These are phyloP conservation scores for Crotalaria pallida DNA, from an alignment of 306 rosid genomes.

Conservation along the genomic window DNA sequence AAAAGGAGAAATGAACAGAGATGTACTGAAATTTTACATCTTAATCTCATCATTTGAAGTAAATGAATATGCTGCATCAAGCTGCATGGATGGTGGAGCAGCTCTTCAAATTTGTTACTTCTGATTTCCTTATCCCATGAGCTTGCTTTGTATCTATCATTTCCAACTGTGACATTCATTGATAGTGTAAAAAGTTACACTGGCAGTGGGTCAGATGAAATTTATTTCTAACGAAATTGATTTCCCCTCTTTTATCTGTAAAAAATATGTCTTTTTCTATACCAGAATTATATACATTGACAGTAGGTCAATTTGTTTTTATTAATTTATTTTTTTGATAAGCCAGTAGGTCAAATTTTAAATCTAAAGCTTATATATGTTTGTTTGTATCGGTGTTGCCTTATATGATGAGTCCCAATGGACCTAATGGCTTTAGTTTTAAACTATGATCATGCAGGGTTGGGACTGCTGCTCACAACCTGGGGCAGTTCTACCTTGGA, in stretches of 20 bases:
- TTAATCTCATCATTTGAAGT: background rate
- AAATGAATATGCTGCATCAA: background rate
- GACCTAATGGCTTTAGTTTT: background rate
- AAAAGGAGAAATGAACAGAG: background rate
- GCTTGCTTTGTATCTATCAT: slow-evolving; percentile 9
- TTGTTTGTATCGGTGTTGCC: background rate
- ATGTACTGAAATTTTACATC: background rate
- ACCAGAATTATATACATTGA: background rate
- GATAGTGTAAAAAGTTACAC: background rate
- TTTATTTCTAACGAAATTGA: background rate
- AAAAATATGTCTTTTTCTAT: background rate
- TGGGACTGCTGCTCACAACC: slow-evolving; percentile 79
- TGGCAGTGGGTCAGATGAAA: background rate
- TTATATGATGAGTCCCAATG: background rate
- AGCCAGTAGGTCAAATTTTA: background rate
- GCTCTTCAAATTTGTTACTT: background rate
- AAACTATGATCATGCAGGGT: slow-evolving; percentile 48
- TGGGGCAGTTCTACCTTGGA: slow-evolving; percentile 75
- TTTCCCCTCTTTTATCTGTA: background rate
- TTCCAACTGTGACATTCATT: background rate
- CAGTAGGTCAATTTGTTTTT: background rate
- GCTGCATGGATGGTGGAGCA: background rate
- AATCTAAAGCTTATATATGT: background rate
- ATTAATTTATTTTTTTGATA: too few species aligned
- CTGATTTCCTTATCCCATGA: background rate